Percentiles rank a stretch among this genome's conserved stretches.
Evolutionary conservation across 495 filamentous ascomycete genomes (phyloP).

Genomic region (Penicillium mononematosum): DNA sequence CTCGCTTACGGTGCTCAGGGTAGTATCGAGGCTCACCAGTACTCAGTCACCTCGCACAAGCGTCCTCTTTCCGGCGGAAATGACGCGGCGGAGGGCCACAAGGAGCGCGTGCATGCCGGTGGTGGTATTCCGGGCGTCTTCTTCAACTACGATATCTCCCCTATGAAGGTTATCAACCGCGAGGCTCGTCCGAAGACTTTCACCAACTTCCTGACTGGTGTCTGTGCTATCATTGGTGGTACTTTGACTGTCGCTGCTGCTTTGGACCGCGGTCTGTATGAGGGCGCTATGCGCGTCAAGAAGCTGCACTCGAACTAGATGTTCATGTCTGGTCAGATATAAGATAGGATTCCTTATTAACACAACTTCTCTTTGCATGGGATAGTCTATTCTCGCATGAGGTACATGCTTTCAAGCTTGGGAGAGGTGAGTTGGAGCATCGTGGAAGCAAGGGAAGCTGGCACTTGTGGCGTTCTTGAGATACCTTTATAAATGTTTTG

Average conservation of each 20-base stretch:
- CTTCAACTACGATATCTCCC: constrained; percentile 98
- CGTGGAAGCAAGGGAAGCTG: constrained; percentile 13
- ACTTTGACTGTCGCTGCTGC: constrained; percentile 95
- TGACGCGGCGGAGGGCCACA: constrained; percentile 80
- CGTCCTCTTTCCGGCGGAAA: constrained; percentile 78
- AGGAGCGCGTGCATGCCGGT: constrained; percentile 80
- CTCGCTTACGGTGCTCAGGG: constrained; percentile 60
- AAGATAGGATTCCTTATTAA: not conserved
- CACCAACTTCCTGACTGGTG: constrained; percentile 84
- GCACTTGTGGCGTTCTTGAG: constrained; percentile 33
- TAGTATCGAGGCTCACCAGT: constrained; percentile 96
- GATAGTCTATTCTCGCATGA: not conserved
- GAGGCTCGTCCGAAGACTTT: constrained; percentile 87
- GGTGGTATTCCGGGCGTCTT: constrained; percentile 97
- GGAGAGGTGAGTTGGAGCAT: constrained; percentile 1
- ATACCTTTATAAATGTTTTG: constrained; percentile 30
- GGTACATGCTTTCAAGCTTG: not conserved
- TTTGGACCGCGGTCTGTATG: constrained; percentile 86
- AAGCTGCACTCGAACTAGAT: constrained; percentile 67
- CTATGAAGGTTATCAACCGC: constrained; percentile 99
- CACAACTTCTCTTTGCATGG: constrained; percentile 8
- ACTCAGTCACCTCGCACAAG: constrained; percentile 93
- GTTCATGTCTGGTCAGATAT: not conserved
- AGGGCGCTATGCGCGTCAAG: constrained; percentile 77
- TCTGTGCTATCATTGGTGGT: constrained; percentile 92